Base-by-base conservation (phyloP, 2,329 filamentous ascomycete genomes). In the Tolypocladium pustulatum region DNA sequence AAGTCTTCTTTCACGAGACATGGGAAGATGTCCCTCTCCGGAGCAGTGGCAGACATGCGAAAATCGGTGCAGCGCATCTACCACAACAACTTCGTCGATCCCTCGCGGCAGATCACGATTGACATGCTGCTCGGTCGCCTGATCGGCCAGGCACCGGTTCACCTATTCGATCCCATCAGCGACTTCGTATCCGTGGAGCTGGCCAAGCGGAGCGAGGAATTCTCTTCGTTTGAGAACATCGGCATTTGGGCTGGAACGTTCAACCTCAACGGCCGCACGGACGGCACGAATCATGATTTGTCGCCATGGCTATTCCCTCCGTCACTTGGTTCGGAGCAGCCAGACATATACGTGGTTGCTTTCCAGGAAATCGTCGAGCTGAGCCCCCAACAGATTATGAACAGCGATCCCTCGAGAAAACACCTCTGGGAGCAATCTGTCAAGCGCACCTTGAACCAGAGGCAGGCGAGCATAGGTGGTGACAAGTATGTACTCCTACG, bases 361-460 rank as follows among this genome's bases (percentile, higher is more conserved):
- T 97, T 99, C 66, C 94, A 99, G 69, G 94, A 99, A 72, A 97
- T 99, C 62, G 94, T 99, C n/a, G 90, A 96, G 68, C 78, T 99
- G 54, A 97, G 91, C 66, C 94, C 95, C 20, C 93, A 97, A 71
- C 94, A 99, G 68, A 97, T 99, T 68, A 97, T 99, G 91, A 96
- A 95, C 64, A 97, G 92, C 61, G 93, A 99, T 69, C 94, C 94
- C 1, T 85, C 86, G 3, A 83, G 90, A 57, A 90, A 93, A 64
- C 86, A 91, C 62, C 76, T 87, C 25, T 99, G 94, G 94, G 94
- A 99, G 70, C 76, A 81, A 57, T 87, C 89, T 4, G 91, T 97
- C 30, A 87, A 87, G 63, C 79, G 78, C 53, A 90, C 87, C 17
- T 74, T 99, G 43, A 97, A 97, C 66, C 73, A 76, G 13, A 83